Conservation (phyloP, 129 eudicot species). For the Helichrysum umbraculigerum region DNA sequence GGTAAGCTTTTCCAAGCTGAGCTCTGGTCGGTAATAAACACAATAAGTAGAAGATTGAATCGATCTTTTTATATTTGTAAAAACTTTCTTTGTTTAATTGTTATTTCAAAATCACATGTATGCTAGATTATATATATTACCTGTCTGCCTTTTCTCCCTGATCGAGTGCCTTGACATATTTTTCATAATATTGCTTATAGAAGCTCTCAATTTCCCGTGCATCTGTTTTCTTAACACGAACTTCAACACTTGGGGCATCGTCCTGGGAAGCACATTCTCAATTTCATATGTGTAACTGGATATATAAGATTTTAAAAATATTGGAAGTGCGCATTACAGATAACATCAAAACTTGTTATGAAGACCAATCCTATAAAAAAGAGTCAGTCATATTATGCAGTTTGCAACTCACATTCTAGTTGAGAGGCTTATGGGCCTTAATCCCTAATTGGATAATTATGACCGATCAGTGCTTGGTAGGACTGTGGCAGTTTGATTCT, state of each 20-base stretch:
- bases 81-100: not conserved
- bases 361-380: not conserved
- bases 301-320: conserved; percentile 1
- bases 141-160: conserved; percentile 95
- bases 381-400: conserved; percentile 10
- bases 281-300: conserved; percentile 8
- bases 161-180: conserved; percentile 87
- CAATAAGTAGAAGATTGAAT: conserved; percentile 16
- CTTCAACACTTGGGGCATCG: conserved; percentile 67
- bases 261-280: conserved; percentile 55
- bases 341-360: not conserved
- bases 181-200: conserved; percentile 88
- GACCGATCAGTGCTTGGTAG: not conserved
- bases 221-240: conserved; percentile 88
- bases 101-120: conserved; percentile 13
- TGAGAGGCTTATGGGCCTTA: conserved; percentile 21
- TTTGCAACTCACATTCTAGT: conserved; percentile 4
- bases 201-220: conserved; percentile 95
- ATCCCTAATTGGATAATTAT: conserved; percentile 3
- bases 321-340: not conserved
- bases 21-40: conserved; percentile 49
- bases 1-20: conserved; percentile 96
- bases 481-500: not conserved
- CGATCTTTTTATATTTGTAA: not conserved
- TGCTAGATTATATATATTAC: conserved; percentile 25